Evolutionary conservation across 2,329 filamentous ascomycete genomes (phyloP).

Genomic region (Cryphonectria nitschkei): DNA sequence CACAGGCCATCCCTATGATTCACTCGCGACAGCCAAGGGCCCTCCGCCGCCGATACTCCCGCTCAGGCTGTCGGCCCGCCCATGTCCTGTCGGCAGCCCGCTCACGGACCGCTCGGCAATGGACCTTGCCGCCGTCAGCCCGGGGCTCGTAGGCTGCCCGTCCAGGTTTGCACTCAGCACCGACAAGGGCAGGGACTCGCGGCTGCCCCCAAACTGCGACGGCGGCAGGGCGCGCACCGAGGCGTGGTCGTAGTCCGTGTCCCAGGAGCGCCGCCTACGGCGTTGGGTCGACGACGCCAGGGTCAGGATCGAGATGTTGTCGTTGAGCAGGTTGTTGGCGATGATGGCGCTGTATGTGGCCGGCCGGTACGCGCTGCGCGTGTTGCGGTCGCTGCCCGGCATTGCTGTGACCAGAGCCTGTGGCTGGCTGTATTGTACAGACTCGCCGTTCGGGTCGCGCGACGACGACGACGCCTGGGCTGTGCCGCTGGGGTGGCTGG

Average conservation of each 20-base stretch:
- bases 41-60: slow-evolving; percentile 68
- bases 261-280: slow-evolving; percentile 75
- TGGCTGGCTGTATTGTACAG: slow-evolving; percentile 67
- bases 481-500: slow-evolving; percentile 39
- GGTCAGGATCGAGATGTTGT: slow-evolving; percentile 85
- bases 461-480: slow-evolving; percentile 50
- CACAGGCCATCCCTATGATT: slow-evolving; percentile 25
- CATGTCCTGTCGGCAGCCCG: slow-evolving; percentile 71
- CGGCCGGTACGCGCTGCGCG: slow-evolving; percentile 53
- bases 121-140: slow-evolving; percentile 56
- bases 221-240: slow-evolving; percentile 84
- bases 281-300: slow-evolving; percentile 82
- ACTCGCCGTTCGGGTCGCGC: slow-evolving; percentile 39
- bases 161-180: slow-evolving; percentile 75
- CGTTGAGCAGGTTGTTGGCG: slow-evolving; percentile 79
- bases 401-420: slow-evolving; percentile 71
- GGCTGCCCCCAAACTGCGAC: slow-evolving; percentile 79
- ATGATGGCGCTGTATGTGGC: slow-evolving; percentile 78
- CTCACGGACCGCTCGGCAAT: slow-evolving; percentile 55
- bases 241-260: slow-evolving; percentile 67
- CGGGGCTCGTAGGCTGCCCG: slow-evolving; percentile 48
- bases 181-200: slow-evolving; percentile 78
- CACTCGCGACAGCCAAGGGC: slow-evolving; percentile 65
- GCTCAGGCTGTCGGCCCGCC: slow-evolving; percentile 78
- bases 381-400: slow-evolving; percentile 46